Evolutionary conservation across 2,329 filamentous ascomycete genomes (phyloP), one percentile per base, ranked within the genome.

Genomic region (Metarhizium album): DNA sequence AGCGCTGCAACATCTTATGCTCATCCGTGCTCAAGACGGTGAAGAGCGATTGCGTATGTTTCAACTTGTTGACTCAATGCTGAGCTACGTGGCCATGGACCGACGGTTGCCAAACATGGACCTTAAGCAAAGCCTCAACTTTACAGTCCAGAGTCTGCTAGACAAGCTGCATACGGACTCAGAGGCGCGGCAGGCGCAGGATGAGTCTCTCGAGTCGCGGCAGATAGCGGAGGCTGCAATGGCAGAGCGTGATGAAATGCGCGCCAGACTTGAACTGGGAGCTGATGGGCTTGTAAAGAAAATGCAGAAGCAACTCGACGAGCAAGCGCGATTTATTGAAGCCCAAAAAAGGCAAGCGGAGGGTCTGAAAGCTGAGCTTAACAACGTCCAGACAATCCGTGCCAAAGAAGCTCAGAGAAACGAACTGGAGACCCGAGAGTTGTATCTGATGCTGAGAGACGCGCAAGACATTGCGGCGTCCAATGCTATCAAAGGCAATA

Each of bases 41-140:
- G 93, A 97, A 64, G 93, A 98, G 68, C 83, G 90, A 14, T 71
- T 96, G 54, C 84, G 89, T 46, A 93, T 96, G 85, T 98, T 97
- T 70, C 93, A 97, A 72, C 80, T 98, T 27, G 90, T 97, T 27
- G 93, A 98, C 69, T 85, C 88, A n/a, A 97, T 97, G 90, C 82
- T 98, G 57, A 95, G 90, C 68, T 97, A 97, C 68, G 91, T 98
- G 55, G 91, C 91, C 60, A 98, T 98, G 91, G 93, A 98, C 68
- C 82, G 93, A 63, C 80, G 93, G 56, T 70, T 97, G 57, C 93
- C 93, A 38, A 91, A 98, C 68, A 91, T 97, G 83, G 93, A 98
- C 66, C 79, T 98, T 53, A 96, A 96, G 73, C 91, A 97, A 67
- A 95, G 90, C 63, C 79, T 98, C 57, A 96, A 95, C 67, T 97